These are phyloP conservation scores for Thinopyrum obtusiflorum DNA, from an alignment of 202 grass and related monocot genomes.

Conservation along the genomic window DNA sequence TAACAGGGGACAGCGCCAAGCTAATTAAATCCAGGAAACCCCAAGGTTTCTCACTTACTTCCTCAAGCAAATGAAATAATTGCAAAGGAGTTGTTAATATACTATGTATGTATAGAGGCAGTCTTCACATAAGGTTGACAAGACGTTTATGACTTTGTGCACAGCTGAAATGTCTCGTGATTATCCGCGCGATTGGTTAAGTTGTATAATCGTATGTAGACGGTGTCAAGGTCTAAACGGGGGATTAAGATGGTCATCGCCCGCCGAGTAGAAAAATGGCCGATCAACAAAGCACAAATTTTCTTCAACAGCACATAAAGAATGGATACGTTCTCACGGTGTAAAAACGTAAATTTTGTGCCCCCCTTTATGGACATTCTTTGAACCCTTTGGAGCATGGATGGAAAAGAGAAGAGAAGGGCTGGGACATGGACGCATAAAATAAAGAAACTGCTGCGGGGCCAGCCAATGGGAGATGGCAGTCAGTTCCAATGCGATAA, in stretches of 20 bases:
- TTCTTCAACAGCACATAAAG: background rate
- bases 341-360: background rate
- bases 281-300: background rate
- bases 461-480: slow-evolving; percentile 31
- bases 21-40: slow-evolving; percentile 12
- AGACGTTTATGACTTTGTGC: background rate
- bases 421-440: slow-evolving; percentile 14
- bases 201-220: background rate
- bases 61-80: background rate
- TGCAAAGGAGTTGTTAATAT: background rate
- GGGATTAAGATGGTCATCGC: background rate
- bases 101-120: background rate
- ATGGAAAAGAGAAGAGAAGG: slow-evolving; percentile 5
- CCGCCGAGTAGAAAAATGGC: background rate
- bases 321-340: background rate
- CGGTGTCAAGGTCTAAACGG: slow-evolving; percentile 22
- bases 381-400: background rate
- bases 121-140: background rate
- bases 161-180: background rate
- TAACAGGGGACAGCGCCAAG: slow-evolving; percentile 20
- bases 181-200: background rate
- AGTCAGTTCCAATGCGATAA: slow-evolving; percentile 64
- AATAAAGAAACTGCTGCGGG: slow-evolving; percentile 32
- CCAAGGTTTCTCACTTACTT: background rate
- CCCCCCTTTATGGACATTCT: background rate